Percentiles rank a stretch among this genome's conserved stretches.
Evolutionary conservation across 2,329 filamentous ascomycete genomes (phyloP).

Genomic region (Exophiala bonariae): DNA sequence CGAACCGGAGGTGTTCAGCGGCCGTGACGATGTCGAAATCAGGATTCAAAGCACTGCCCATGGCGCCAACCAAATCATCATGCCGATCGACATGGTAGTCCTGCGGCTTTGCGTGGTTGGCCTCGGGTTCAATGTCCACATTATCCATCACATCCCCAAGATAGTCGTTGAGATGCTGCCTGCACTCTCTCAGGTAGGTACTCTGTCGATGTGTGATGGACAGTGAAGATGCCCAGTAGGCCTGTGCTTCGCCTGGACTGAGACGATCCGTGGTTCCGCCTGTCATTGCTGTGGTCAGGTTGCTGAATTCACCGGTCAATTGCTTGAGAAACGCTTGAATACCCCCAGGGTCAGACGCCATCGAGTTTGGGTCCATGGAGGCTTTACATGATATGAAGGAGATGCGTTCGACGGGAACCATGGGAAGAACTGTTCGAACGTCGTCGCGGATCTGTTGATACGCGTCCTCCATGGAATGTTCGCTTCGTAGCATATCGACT

Average conservation of each 20-base stretch:
- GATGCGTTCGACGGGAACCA: constrained; percentile 47
- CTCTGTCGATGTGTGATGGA: constrained; percentile 90
- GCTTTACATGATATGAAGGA: constrained; percentile 70
- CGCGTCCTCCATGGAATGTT: neutral
- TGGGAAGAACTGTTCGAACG: constrained; percentile 44
- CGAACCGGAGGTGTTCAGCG: constrained; percentile 81
- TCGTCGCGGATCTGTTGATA: constrained; percentile 29
- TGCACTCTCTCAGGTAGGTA: constrained; percentile 73
- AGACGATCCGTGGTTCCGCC: constrained; percentile 33
- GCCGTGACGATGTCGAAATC: constrained; percentile 80
- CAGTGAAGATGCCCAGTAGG: constrained; percentile 71
- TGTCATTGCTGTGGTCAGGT: constrained; percentile 62
- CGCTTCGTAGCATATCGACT: constrained; percentile 47
- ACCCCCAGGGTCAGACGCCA: constrained; percentile 50
- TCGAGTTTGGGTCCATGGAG: constrained; percentile 5
- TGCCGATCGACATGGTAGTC: constrained; percentile 11
- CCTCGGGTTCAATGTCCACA: constrained; percentile 18
- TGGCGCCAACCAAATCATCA: constrained; percentile 23
- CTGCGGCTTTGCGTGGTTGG: too few species aligned
- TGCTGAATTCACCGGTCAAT: constrained; percentile 67
- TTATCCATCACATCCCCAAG: constrained; percentile 44
- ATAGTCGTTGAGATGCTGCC: constrained; percentile 71
- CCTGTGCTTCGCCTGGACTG: constrained; percentile 34
- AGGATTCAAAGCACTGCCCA: constrained; percentile 7
- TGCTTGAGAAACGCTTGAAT: constrained; percentile 68